A percentile compares a stretch with the other conserved stretches of the same genome.
These are phyloP conservation scores for Cordyceps fumosorosea DNA, from an alignment of 2,329 filamentous ascomycete genomes.

Conservation along the genomic window DNA sequence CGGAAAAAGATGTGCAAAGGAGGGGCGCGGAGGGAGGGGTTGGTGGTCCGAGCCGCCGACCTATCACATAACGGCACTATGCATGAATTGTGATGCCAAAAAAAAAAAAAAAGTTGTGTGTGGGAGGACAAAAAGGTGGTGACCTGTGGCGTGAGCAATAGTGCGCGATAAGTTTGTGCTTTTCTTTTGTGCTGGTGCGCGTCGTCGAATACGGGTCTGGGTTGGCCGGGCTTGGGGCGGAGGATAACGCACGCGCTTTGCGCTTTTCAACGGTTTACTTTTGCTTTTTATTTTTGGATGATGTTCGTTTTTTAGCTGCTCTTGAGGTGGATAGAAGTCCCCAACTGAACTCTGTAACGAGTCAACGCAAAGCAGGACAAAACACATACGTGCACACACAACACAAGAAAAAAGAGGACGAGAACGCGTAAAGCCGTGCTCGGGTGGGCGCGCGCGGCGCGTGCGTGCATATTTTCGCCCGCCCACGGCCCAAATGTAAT, in stretches of 20 bases:
- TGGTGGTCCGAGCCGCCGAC: constrained; percentile 11
- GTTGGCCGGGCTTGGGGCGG: background rate
- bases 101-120: background rate
- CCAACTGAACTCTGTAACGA: background rate
- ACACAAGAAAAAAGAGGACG: background rate
- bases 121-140: background rate
- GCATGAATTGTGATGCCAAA: constrained; percentile 11
- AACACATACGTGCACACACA: too few relatives aligned
- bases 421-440: background rate
- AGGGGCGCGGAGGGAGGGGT: background rate
- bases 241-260: background rate
- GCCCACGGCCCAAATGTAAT: background rate
- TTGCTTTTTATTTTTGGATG: background rate
- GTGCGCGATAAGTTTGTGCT: background rate
- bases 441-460: background rate
- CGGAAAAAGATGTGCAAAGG: background rate
- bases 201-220: background rate
- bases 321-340: background rate
- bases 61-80: constrained; percentile 8
- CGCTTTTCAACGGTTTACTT: background rate
- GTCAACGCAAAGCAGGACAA: background rate
- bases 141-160: background rate
- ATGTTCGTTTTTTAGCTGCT: background rate
- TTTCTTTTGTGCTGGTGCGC: constrained; percentile 4
- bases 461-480: constrained; percentile 4